phyloP scores from a whole-genome alignment of 352 stramenopile species.

The Phytophthora meadii region DNA sequence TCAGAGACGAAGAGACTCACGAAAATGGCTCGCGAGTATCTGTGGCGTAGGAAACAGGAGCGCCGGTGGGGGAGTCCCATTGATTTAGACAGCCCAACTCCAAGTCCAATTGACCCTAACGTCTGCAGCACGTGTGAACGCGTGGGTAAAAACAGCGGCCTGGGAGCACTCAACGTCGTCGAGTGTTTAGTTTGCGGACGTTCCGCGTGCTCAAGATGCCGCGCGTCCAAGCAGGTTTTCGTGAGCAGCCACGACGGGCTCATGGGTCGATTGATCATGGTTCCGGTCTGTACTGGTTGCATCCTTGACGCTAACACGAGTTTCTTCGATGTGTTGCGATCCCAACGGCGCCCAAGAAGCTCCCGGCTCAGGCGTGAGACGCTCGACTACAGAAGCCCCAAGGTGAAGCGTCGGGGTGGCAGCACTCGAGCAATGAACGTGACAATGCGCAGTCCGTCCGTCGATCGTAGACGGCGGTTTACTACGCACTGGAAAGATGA shows the following conservation, averaged over 20 bases:
- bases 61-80: conserved; percentile 8
- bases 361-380: conserved; percentile 8
- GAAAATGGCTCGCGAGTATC: conserved; percentile 42
- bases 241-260: conserved; percentile 40
- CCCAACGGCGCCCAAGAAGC: conserved; percentile 16
- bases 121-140: conserved; percentile 36
- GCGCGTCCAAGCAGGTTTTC: conserved; percentile 48
- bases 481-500: conserved; percentile 17
- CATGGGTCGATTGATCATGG: conserved; percentile 45
- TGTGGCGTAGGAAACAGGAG: conserved; percentile 24
- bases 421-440: conserved; percentile 19
- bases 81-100: conserved; percentile 7
- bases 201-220: conserved; percentile 33
- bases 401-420: conserved; percentile 8
- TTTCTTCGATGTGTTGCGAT: conserved; percentile 23
- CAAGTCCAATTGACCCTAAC: neutral
- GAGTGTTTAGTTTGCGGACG: conserved; percentile 40
- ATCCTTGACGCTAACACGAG: conserved; percentile 44
- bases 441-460: conserved; percentile 12
- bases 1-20: conserved; percentile 59
- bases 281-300: conserved; percentile 47
- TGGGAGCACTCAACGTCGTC: conserved; percentile 29
- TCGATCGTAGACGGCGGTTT: conserved; percentile 19
- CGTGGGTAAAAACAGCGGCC: conserved; percentile 14
- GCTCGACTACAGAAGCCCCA: conserved; percentile 9